Evolutionary conservation across 306 rosid species (phyloP).

Genomic region (Senna tora): DNA sequence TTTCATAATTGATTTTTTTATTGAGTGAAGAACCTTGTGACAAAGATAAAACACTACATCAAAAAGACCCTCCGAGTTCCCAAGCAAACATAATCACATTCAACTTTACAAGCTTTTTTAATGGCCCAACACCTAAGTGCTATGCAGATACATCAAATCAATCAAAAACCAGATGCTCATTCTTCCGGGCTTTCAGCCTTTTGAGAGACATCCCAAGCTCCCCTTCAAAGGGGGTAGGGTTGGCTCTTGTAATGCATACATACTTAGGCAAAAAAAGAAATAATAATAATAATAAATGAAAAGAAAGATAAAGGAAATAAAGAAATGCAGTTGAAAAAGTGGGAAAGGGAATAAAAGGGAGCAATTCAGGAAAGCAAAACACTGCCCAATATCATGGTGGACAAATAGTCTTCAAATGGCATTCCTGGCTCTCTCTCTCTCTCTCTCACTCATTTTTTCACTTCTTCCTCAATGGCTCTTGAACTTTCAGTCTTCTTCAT

Average conservation of each 20-base stretch:
- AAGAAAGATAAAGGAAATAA: constrained; percentile 22
- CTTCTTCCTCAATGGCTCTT: constrained; percentile 46
- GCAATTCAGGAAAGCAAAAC: constrained; percentile 53
- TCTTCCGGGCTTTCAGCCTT: constrained; percentile 65
- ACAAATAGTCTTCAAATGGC: constrained; percentile 51
- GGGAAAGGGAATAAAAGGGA: constrained; percentile 40
- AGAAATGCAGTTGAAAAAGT: constrained; percentile 35
- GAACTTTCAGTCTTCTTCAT: constrained; percentile 51
- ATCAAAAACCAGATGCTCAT: constrained; percentile 55
- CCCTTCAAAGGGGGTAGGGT: constrained; percentile 60
- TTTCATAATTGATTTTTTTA: too few species aligned
- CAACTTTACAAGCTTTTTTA: constrained; percentile 52
- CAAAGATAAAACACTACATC: too few species aligned
- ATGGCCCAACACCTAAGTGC: constrained; percentile 61
- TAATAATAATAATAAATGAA: constrained; percentile 4
- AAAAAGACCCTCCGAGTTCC: constrained; percentile 40
- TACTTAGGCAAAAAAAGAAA: constrained; percentile 4
- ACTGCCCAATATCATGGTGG: constrained; percentile 46
- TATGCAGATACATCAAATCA: constrained; percentile 70
- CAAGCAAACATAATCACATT: constrained; percentile 51
- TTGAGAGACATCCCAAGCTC: constrained; percentile 61
- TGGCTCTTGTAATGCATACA: constrained; percentile 48
- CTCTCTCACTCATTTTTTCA: constrained; percentile 54
- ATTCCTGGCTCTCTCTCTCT: constrained; percentile 55
- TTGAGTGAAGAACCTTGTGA: too few species aligned